Conservation (phyloP, 2,329 filamentous ascomycete species). For the Penicillium thymicola region DNA sequence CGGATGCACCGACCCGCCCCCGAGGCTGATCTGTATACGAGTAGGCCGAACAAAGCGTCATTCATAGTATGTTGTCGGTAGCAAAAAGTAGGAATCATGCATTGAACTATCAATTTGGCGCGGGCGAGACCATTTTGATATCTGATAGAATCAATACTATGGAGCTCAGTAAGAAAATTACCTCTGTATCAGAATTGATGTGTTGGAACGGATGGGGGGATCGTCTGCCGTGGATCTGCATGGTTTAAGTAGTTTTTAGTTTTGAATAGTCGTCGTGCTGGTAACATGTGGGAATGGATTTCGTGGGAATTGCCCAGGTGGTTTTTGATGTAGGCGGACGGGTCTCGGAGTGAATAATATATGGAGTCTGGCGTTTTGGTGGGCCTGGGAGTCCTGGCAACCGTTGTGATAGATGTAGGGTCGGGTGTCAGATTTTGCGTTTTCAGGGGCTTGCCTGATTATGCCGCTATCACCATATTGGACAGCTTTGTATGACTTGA, state of each 20-base stretch:
- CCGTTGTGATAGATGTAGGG: conserved; percentile 7
- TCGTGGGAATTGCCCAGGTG: conserved; percentile 1
- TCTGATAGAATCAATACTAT: not conserved
- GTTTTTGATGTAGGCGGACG: conserved; percentile 2
- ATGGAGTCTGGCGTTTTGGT: conserved; percentile 3
- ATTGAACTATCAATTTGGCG: conserved; percentile 2
- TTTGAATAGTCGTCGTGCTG: not conserved
- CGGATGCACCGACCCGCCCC: not conserved
- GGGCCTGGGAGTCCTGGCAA: conserved; percentile 10
- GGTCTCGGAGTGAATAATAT: conserved; percentile 9
- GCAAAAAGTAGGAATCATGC: not conserved
- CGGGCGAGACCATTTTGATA: not conserved
- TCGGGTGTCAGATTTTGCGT: not conserved
- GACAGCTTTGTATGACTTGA: not conserved
- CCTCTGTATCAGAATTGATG: conserved; percentile 11
- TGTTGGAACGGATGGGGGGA: conserved; percentile 7
- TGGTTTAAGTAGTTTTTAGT: conserved; percentile 5
- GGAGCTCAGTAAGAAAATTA: conserved; percentile 5
- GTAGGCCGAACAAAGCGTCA: not conserved
- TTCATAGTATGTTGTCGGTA: not conserved
- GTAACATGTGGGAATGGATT: conserved; percentile 7
- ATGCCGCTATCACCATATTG: not conserved
- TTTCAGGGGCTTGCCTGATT: conserved; percentile 8
- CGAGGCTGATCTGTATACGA: conserved; percentile 1
- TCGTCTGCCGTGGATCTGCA: conserved; percentile 6